These are phyloP conservation scores for Neurospora sp. DNA, from an alignment of 495 filamentous ascomycete species.

Conservation along the genomic window DNA sequence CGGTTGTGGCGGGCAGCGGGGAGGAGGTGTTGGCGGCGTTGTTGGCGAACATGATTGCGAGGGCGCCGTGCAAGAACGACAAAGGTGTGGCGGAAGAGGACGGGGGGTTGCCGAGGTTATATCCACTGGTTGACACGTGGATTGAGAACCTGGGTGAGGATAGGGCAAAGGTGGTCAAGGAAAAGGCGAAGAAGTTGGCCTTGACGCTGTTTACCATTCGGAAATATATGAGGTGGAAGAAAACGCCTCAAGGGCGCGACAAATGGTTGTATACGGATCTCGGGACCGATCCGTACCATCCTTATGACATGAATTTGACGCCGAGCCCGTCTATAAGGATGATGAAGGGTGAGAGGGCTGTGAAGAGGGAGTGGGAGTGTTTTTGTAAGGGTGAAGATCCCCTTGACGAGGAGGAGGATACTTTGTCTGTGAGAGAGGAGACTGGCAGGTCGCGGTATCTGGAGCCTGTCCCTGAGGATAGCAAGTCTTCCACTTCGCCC, in stretches of 20 bases:
- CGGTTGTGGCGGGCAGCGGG: constrained; percentile 28
- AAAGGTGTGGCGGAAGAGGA: not conserved
- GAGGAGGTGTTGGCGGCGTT: constrained; percentile 26
- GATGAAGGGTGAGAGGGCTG: constrained; percentile 8
- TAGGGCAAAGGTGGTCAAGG: not conserved
- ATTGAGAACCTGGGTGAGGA: constrained; percentile 10
- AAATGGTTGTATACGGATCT: not conserved
- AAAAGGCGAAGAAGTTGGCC: not conserved
- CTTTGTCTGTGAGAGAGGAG: not conserved
- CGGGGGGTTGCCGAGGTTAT: constrained; percentile 19
- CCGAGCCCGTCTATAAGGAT: constrained; percentile 1
- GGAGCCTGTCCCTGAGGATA: not conserved
- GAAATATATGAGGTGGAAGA: not conserved
- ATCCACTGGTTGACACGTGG: constrained; percentile 32
- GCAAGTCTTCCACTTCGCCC: not conserved
- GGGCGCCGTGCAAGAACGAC: constrained; percentile 2
- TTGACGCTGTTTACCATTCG: not conserved
- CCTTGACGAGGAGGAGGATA: not conserved
- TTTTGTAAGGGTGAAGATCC: not conserved
- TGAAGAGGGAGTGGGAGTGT: not conserved
- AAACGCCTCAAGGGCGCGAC: not conserved
- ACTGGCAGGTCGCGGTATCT: not conserved
- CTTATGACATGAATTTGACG: not conserved
- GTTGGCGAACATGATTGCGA: constrained; percentile 23
- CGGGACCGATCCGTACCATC: not conserved